Percentiles rank a stretch among this genome's conserved stretches.
Conservation (phyloP, 2,329 filamentous ascomycete species). For the Arthrobotrys megalospora region DNA sequence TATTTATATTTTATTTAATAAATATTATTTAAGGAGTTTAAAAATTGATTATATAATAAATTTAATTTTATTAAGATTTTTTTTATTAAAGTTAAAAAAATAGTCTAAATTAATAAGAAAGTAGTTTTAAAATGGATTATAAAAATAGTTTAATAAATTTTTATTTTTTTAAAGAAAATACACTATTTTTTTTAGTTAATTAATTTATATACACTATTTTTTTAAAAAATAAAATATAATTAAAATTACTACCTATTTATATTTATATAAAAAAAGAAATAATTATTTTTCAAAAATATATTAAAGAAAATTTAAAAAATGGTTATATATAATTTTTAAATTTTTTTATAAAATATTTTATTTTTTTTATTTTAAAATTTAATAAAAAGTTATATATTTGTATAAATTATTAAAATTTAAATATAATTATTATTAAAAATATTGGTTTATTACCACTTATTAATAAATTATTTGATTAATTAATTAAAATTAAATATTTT, state of each 20-base stretch:
- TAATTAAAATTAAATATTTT: slow-evolving; percentile 10
- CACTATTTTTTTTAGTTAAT: not conserved
- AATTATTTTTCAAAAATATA: too few species aligned
- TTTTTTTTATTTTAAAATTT: not conserved
- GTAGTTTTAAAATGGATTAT: not conserved
- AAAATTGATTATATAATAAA: not conserved
- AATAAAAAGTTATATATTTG: not conserved
- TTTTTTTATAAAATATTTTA: not conserved
- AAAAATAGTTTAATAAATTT: not conserved
- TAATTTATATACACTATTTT: not conserved
- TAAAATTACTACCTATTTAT: not conserved
- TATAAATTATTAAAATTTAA: not conserved
- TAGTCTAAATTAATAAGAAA: too few species aligned
- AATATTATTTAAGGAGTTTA: not conserved
- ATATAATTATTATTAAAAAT: not conserved
- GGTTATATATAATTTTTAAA: not conserved
- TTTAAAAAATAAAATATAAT: not conserved
- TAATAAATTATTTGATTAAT: slow-evolving; percentile 8
- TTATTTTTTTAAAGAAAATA: not conserved
- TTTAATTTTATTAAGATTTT: not conserved
- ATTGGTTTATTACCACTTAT: not conserved
- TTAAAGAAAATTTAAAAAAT: not conserved
- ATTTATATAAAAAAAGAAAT: not conserved
- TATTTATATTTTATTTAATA: not conserved
- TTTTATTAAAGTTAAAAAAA: not conserved